A percentile compares a stretch with the other conserved stretches of the same genome.
phyloP scores from a whole-genome alignment of 2,329 filamentous ascomycete genomes.

The Cercospora nicotianae region DNA sequence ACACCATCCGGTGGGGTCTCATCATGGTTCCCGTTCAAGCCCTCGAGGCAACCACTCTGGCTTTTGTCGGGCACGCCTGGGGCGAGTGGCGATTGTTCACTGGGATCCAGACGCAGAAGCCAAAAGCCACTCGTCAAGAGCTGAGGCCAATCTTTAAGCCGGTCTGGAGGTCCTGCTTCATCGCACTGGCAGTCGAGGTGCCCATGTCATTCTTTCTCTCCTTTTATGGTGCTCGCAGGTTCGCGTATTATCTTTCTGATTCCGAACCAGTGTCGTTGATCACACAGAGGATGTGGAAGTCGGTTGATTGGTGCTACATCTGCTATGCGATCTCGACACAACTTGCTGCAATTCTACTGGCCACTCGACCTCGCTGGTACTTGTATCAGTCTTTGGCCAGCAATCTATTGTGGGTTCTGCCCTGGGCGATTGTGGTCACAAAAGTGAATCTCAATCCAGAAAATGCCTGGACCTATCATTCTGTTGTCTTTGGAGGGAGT shows the following conservation, averaged over 20 bases:
- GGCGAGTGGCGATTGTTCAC: slow-evolving; percentile 50
- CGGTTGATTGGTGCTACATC: slow-evolving; percentile 62
- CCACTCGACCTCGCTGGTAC: slow-evolving; percentile 66
- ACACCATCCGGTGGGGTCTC: slow-evolving; percentile 71
- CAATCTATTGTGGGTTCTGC: slow-evolving; percentile 68
- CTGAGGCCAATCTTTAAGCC: slow-evolving; percentile 49
- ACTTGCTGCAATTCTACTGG: slow-evolving; percentile 63
- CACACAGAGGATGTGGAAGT: slow-evolving; percentile 65
- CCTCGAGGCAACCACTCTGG: slow-evolving; percentile 63
- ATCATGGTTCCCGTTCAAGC: slow-evolving; percentile 72
- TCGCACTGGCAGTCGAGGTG: slow-evolving; percentile 61
- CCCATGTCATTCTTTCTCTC: slow-evolving; percentile 64
- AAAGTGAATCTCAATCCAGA: slow-evolving; percentile 48
- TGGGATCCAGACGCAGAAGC: slow-evolving; percentile 30
- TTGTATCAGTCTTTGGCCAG: slow-evolving; percentile 65
- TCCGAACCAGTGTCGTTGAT: slow-evolving; percentile 60
- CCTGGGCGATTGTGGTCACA: slow-evolving; percentile 67
- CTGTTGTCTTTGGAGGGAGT: slow-evolving; percentile 66
- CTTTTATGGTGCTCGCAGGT: slow-evolving; percentile 56
- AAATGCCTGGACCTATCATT: slow-evolving; percentile 67
- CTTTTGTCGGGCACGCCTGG: slow-evolving; percentile 69
- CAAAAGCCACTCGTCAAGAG: slow-evolving; percentile 22
- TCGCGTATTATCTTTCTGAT: slow-evolving; percentile 62
- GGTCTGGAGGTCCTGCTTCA: slow-evolving; percentile 53
- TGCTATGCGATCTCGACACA: slow-evolving; percentile 67